Evolutionary conservation across 1,139 yeast species (phyloP), one percentile per base, ranked within the genome.

Genomic region (Pichia sp.): DNA sequence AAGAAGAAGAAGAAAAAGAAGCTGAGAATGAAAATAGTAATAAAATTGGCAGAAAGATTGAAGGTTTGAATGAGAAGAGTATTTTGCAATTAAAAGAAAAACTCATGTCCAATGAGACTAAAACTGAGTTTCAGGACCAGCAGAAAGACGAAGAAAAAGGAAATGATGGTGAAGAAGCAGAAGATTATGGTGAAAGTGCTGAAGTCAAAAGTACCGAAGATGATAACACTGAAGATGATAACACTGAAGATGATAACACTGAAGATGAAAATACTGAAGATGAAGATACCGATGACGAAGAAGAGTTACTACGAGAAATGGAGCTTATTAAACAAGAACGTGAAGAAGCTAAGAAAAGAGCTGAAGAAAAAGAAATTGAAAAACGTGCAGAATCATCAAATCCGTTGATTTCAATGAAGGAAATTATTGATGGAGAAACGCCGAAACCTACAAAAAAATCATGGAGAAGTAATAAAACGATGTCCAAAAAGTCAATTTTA

Each of bases 381-480:
- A 53, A 59, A 40, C 49, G 52, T 36, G 69, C 70, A 0, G 55
- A 60, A 28, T 44, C 55, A 9, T 69, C 76, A 2, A 78, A 78
- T 54, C 81, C 83, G 2, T 61, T 78, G 39, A 53, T 76, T 26
- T 43, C 25, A 29, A 26, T 39, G 45, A 46, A 31, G 4, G 53
- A 51, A 31, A 63, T 55, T n/a, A n/a, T n/a, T 6, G 45, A 78
- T 33, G 26, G 10, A 10, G 41, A 38, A 7, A 4, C n/a, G 18
- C 18, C 18, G 5, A 28, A 18, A 33, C 38, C 49, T 6, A 44
- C 33, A 36, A 59, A 53, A 40, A 58, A 63, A 28, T 59, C 64
- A 7, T 63, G 90, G 89, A 70, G 89, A 34, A 42, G 40, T 34
- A 37, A 34, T 8, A 45, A 46, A 35, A 35, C 39, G 2, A 45